These are phyloP conservation scores for Podosphaera leucotricha DNA, from an alignment of 2,329 filamentous ascomycete species.

Conservation along the genomic window DNA sequence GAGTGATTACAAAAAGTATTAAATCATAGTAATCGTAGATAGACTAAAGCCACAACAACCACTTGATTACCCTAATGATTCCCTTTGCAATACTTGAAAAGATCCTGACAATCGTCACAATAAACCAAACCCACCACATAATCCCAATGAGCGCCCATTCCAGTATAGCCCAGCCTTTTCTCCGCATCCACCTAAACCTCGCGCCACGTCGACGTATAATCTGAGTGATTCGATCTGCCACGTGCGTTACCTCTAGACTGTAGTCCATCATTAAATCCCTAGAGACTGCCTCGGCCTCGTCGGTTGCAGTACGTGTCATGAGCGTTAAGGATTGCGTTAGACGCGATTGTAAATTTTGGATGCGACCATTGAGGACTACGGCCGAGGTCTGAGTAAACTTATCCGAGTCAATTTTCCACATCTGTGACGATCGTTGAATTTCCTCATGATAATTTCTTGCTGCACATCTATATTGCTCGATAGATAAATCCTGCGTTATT, in stretches of 20 bases:
- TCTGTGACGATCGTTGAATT: slow-evolving; percentile 22
- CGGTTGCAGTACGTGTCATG: slow-evolving; percentile 42
- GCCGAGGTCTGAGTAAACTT: slow-evolving; percentile 32
- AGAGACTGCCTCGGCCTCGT: slow-evolving; percentile 58
- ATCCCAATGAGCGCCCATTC: slow-evolving; percentile 75
- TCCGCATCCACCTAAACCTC: slow-evolving; percentile 48
- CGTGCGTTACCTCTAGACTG: slow-evolving; percentile 56
- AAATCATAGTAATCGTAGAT: background rate
- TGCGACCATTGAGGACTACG: slow-evolving; percentile 22
- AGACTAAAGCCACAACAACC: slow-evolving; percentile 51
- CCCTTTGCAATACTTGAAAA: slow-evolving; percentile 38
- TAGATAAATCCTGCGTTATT: slow-evolving; percentile 5
- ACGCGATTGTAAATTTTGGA: slow-evolving; percentile 22
- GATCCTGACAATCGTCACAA: slow-evolving; percentile 54
- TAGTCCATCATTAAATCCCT: slow-evolving; percentile 54
- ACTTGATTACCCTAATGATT: slow-evolving; percentile 36
- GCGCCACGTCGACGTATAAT: slow-evolving; percentile 45
- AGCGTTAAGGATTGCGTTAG: slow-evolving; percentile 22
- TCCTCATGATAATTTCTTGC: slow-evolving; percentile 24
- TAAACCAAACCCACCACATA: slow-evolving; percentile 87
- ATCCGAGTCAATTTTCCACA: slow-evolving; percentile 34
- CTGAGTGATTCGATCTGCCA: slow-evolving; percentile 57
- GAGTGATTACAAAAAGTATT: background rate
- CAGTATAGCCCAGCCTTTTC: slow-evolving; percentile 56
- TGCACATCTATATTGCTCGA: slow-evolving; percentile 21